Conservation (phyloP, 2,329 filamentous ascomycete genomes). For the Hypoxylon sp. region DNA sequence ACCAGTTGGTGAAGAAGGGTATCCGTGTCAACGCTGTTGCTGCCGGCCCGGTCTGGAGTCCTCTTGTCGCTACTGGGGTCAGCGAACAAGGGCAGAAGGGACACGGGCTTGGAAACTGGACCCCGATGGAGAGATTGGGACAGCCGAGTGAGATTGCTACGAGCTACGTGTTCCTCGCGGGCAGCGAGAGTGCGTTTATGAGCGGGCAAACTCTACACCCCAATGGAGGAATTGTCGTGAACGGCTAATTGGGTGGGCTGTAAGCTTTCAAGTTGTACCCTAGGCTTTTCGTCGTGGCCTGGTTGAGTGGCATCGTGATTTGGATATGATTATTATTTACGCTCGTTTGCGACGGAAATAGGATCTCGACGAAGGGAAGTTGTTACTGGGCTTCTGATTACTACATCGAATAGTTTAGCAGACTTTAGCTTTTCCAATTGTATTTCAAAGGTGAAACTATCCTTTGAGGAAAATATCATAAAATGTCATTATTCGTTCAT, state of each 20-base stretch:
- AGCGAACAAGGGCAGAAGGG: conserved; percentile 75
- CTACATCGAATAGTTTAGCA: conserved; percentile 17
- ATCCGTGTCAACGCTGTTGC: not conserved
- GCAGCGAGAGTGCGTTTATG: conserved; percentile 78
- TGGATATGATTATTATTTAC: not conserved
- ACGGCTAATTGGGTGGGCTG: conserved; percentile 55
- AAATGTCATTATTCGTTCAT: conserved; percentile 26
- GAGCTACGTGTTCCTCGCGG: conserved; percentile 84
- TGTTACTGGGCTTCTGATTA: not conserved
- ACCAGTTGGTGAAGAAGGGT: conserved; percentile 67
- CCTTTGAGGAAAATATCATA: conserved; percentile 13
- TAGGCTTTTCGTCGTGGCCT: not conserved
- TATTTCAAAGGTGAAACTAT: conserved; percentile 14
- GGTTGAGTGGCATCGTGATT: not conserved
- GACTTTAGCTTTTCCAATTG: conserved; percentile 1
- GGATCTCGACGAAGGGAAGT: conserved; percentile 2
- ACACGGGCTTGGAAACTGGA: conserved; percentile 72
- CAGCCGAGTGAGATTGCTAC: conserved; percentile 78
- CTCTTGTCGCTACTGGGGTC: conserved; percentile 74
- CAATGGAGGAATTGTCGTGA: conserved; percentile 64
- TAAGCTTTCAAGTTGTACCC: not conserved
- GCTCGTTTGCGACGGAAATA: not conserved
- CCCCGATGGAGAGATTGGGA: conserved; percentile 66
- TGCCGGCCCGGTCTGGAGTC: conserved; percentile 79
- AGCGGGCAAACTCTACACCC: conserved; percentile 73